Base-by-base conservation (phyloP, 768 basidiomycete species). In the Russula abietina region DNA sequence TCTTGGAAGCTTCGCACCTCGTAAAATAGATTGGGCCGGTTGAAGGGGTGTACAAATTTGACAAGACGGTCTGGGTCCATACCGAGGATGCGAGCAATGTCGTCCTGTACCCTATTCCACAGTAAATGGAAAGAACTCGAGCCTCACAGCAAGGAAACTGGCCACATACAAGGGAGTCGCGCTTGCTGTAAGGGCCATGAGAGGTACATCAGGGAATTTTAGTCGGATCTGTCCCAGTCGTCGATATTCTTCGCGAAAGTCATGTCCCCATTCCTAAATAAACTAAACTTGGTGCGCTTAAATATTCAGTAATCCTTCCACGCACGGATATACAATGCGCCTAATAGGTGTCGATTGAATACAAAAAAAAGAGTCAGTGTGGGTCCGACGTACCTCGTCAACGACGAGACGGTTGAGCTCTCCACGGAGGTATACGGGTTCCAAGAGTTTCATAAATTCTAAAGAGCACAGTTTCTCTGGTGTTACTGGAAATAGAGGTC, bases 131-230 rank as follows among this genome's bases (percentile, higher is more conserved):
- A 68, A 28, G 48, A 57, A 7, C 36, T 2, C 28, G 38, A 58
- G 2, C 33, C 5, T 24, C 36, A 11, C 11, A 28, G n/a, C 17
- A 26, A 36, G 1, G 51, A 22, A 2, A 53, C 24, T 5, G 52
- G 30, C 24, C 14, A 72, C 81, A 30, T 72, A 90, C 89, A 74
- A 72, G 48, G 83, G 73, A 7, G 91, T 93, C 3, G 91, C 91
- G 16, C 88, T 91, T 2, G 91, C 91, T 1, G 91, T 93, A 43
- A 93, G 73, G 4, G 91, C 91, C 89, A 92, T 93, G 67, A 94
- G 86, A 0, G 92, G 91, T 4, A 93, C 81, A 60, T 79, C 76
- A 1, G 80, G 80, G 69, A 86, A 92, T 32, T 76, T 78, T 41
- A 81, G 76, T 1, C 91, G 82, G 71, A 94, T 89, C 43, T 75